These are phyloP conservation scores for Smittium mucronatum DNA, from an alignment of 371 early-diverging fungal genomes.

Conservation along the genomic window DNA sequence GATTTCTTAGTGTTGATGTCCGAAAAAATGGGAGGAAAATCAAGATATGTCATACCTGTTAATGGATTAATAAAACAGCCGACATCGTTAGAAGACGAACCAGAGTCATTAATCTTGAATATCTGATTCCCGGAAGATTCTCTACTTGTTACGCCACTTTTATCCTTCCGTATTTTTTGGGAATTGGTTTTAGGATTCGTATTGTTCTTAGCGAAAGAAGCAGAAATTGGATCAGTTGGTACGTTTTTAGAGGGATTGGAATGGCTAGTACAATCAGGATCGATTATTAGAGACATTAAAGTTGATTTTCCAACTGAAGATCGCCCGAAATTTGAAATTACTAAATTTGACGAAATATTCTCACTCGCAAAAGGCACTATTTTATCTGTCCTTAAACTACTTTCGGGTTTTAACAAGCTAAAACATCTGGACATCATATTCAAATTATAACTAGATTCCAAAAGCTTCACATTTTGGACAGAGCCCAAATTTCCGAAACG, in stretches of 20 bases:
- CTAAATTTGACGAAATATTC: neutral
- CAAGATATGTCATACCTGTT: neutral
- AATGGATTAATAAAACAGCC: neutral
- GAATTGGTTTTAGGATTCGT: neutral
- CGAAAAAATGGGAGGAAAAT: neutral
- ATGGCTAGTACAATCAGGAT: neutral
- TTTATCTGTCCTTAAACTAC: neutral
- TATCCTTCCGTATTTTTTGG: too few relatives aligned
- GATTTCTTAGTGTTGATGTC: neutral
- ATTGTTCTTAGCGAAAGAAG: neutral
- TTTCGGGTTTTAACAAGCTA: neutral
- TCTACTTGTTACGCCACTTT: neutral
- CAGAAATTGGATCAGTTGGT: neutral
- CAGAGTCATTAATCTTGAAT: neutral
- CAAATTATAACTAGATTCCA: neutral
- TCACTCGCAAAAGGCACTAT: neutral
- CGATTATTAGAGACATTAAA: neutral
- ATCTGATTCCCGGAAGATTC: neutral
- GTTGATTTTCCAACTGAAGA: neutral
- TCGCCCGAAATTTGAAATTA: neutral
- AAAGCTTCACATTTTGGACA: neutral
- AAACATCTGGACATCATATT: neutral
- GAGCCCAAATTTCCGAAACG: neutral
- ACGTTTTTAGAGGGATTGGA: too few relatives aligned
- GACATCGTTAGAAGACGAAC: neutral